Conservation (phyloP, 2,329 filamentous ascomycete species). For the Plectosphaerella sp. region DNA sequence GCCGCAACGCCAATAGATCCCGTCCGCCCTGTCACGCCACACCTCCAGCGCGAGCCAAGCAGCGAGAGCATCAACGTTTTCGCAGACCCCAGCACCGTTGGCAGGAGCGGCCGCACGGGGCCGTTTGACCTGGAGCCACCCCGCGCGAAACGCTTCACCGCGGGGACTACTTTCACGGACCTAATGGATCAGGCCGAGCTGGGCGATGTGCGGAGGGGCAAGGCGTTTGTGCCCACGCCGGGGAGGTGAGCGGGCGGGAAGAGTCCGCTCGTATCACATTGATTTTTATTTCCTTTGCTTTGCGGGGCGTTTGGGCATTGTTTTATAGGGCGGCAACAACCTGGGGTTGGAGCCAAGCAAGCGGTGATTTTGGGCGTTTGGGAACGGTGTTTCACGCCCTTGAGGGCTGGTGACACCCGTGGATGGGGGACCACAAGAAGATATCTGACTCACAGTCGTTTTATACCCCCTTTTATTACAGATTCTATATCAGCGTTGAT, state of each 20-base stretch:
- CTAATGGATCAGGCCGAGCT: conserved; percentile 46
- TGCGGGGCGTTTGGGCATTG: neutral
- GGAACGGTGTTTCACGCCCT: neutral
- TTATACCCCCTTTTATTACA: neutral
- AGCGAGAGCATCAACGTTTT: conserved; percentile 50
- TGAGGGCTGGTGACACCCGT: neutral
- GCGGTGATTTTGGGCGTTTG: neutral
- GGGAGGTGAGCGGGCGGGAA: conserved; percentile 5
- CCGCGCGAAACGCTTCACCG: conserved; percentile 15
- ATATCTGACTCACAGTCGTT: conserved; percentile 1
- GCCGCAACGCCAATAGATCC: conserved; percentile 10
- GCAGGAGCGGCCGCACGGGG: conserved; percentile 1
- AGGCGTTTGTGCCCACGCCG: conserved; percentile 36
- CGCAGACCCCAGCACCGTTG: conserved; percentile 40
- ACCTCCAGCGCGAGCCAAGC: conserved; percentile 35
- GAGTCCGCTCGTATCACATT: neutral
- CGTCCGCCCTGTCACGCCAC: conserved; percentile 14
- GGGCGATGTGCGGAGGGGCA: conserved; percentile 33
- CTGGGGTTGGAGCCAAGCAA: no score
- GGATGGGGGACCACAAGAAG: neutral
- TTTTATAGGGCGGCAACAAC: neutral
- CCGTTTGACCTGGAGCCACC: conserved; percentile 6
- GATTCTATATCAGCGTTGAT: no score
- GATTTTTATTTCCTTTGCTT: neutral
- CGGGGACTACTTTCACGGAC: conserved; percentile 46